Evolutionary conservation across 345 rosid species (phyloP), one percentile per base, ranked within the genome.

Genomic region (Noccaea caerulescens): DNA sequence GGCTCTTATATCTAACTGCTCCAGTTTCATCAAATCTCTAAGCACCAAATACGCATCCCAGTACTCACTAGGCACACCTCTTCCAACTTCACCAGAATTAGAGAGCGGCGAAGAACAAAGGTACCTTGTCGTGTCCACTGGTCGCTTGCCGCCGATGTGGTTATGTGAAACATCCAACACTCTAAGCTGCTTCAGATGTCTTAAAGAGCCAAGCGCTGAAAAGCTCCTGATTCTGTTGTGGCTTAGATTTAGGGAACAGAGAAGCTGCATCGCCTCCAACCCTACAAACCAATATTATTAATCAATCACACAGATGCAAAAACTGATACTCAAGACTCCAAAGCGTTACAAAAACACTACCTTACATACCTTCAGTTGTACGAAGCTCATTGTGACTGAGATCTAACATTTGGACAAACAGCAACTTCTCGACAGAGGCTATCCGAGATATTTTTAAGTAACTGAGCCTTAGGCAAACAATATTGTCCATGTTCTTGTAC

Each of bases 341-440:
- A 25, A 52, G 41, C 41, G 50, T 39, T n/a, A 38, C 11, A 10
- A 25, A 42, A n/a, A 71, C 7, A 39, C 10, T 7, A 30, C 10
- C 47, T 37, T 11, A 70, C 27, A 64, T 81, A 87, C 97, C 98
- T 86, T 94, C 93, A 49, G 91, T 64, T 63, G 97, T 89, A 66
- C 32, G 86, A 42, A 94, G 87, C 69, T 94, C 92, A 50, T 91
- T 91, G 75, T 84, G 83, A 81, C 97, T 83, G 61, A 94, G 90
- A 77, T 94, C 96, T 75, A 91, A 83, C 83, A 88, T 85, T 80
- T 86, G 96, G 65, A 94, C 96, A 95, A 95, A 89, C 70, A 94
- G 65, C 33, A 94, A 80, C 56, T 80, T 89, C 73, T 88, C 85
- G 67, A 86, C 76, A 57, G 85, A 81, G 50, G 96, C 90, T 66